Evolutionary conservation across 2,329 filamentous ascomycete species (phyloP).

Genomic region (Diplodia corticola): DNA sequence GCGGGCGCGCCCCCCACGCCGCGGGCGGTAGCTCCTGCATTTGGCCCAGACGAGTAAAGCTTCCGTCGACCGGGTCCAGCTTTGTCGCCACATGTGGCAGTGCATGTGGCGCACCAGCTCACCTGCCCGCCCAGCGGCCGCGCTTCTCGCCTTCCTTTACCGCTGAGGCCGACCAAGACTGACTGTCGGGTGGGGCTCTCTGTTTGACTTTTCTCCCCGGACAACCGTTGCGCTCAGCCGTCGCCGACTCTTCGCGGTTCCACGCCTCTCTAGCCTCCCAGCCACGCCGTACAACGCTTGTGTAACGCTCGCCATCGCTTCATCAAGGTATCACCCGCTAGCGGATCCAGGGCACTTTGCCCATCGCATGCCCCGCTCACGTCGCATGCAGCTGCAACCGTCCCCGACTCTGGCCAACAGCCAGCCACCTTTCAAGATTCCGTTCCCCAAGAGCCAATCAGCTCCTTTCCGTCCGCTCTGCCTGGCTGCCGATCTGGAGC

Average conservation of each 20-base stretch:
- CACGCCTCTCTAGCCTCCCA: neutral
- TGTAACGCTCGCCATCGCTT: slow-evolving; percentile 4
- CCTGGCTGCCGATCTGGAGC: slow-evolving; percentile 21
- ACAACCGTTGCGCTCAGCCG: neutral
- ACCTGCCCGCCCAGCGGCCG: neutral
- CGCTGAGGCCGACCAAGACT: neutral
- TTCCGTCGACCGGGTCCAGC: neutral
- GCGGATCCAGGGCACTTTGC: neutral
- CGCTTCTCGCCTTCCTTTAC: slow-evolving; percentile 10
- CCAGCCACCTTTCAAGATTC: slow-evolving; percentile 14
- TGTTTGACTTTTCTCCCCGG: neutral
- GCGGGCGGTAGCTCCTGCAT: neutral
- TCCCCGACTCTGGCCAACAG: neutral
- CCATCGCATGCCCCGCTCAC: neutral
- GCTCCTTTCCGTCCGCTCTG: neutral
- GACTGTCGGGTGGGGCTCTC: neutral
- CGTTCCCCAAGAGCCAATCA: neutral
- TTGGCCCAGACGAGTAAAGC: neutral
- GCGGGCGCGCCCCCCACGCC: neutral
- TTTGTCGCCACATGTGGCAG: neutral
- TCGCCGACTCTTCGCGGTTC: neutral
- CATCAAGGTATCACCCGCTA: neutral
- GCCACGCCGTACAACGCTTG: slow-evolving; percentile 1
- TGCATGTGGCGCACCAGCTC: neutral
- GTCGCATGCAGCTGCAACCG: neutral